A percentile compares a stretch with the other conserved stretches of the same genome.
These are phyloP conservation scores for Ailanthus altissimus DNA, from an alignment of 345 rosid species.

Conservation along the genomic window DNA sequence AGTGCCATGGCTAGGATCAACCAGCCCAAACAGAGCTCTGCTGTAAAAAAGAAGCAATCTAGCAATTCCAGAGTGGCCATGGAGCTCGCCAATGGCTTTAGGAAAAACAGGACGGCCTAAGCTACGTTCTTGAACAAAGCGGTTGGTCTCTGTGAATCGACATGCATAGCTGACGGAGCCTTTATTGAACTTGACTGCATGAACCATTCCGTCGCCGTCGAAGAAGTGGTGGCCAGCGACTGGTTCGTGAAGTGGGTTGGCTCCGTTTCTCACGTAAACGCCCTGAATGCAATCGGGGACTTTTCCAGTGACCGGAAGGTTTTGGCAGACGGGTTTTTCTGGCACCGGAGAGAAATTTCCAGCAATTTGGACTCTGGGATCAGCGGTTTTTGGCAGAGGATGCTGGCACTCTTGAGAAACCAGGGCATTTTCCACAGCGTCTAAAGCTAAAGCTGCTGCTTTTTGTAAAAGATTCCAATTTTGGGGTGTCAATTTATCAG, in stretches of 20 bases:
- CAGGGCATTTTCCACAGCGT: constrained; percentile 56
- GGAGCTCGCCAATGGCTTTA: constrained; percentile 88
- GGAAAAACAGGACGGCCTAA: constrained; percentile 79
- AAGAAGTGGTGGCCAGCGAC: constrained; percentile 88
- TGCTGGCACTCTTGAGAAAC: constrained; percentile 53
- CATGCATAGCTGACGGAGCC: constrained; percentile 75
- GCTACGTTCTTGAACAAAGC: constrained; percentile 64
- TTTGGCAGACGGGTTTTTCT: constrained; percentile 53
- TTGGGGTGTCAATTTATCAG: constrained; percentile 14
- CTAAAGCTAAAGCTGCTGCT: constrained; percentile 56
- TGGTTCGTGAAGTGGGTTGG: constrained; percentile 83
- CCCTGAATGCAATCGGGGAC: constrained; percentile 72
- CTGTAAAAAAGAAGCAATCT: constrained; percentile 73
- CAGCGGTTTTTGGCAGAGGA: constrained; percentile 76
- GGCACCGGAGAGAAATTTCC: constrained; percentile 86
- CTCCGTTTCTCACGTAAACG: constrained; percentile 78
- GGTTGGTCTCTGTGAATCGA: constrained; percentile 76
- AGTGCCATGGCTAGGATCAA: constrained; percentile 65
- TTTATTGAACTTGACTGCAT: constrained; percentile 56
- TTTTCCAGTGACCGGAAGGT: constrained; percentile 60
- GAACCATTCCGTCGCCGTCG: constrained; percentile 94
- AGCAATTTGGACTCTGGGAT: constrained; percentile 68
- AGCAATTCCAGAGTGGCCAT: constrained; percentile 87
- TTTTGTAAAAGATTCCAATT: constrained; percentile 62
- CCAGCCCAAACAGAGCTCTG: constrained; percentile 59